These are phyloP conservation scores for Chlorella sp. DNA, from an alignment of 139 green algal species.

Conservation along the genomic window DNA sequence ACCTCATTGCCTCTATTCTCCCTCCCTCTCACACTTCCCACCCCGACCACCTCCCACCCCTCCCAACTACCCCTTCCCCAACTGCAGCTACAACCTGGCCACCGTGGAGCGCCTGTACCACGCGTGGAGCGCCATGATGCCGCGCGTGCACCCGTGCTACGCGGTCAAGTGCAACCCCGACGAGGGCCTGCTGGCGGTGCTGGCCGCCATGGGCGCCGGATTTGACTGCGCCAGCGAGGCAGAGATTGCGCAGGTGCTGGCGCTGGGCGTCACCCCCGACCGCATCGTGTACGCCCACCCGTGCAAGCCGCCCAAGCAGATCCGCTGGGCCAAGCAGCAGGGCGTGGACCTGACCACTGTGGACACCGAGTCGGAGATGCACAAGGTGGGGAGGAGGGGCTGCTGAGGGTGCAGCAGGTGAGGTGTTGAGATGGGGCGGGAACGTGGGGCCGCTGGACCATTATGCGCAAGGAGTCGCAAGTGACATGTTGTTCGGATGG, in stretches of 20 bases:
- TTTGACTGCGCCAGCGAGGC: slow-evolving; percentile 95
- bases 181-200: slow-evolving; percentile 78
- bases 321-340: slow-evolving; percentile 56
- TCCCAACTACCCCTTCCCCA: not conserved
- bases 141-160: slow-evolving; percentile 89
- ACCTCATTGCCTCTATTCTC: no score
- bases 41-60: not conserved
- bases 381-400: slow-evolving; percentile 7
- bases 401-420: not conserved
- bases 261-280: slow-evolving; percentile 76
- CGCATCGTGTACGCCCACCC: slow-evolving; percentile 96
- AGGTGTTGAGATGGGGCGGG: not conserved
- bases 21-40: not conserved
- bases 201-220: slow-evolving; percentile 87
- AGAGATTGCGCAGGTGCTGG: slow-evolving; percentile 86
- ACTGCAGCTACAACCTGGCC: slow-evolving; percentile 36
- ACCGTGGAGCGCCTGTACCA: slow-evolving; percentile 32
- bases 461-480: not conserved
- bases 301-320: slow-evolving; percentile 91
- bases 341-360: slow-evolving; percentile 91
- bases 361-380: slow-evolving; percentile 75
- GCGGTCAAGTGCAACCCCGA: slow-evolving; percentile 98
- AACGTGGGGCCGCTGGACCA: not conserved
- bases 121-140: slow-evolving; percentile 78
- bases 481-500: not conserved